Conservation (phyloP, 2,329 filamentous ascomycete species). For the Aspergillus niger region DNA sequence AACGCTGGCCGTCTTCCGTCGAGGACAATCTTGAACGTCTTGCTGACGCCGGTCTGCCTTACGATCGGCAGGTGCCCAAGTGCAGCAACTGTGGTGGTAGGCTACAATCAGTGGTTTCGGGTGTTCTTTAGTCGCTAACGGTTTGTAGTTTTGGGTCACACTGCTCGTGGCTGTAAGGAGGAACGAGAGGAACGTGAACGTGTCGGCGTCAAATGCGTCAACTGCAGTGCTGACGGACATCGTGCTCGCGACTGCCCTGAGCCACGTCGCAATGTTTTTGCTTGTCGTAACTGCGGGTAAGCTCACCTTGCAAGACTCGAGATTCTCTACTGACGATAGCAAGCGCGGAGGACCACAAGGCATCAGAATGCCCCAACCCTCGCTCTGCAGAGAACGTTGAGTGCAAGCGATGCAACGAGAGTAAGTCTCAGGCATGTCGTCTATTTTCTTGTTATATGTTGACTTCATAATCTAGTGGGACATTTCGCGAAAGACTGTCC, state of each 20-base stretch:
- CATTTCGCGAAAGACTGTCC: slow-evolving; percentile 52
- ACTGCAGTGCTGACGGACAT: slow-evolving; percentile 52
- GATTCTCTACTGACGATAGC: slow-evolving; percentile 20
- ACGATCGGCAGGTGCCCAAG: slow-evolving; percentile 53
- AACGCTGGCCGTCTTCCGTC: slow-evolving; percentile 51
- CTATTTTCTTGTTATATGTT: background rate
- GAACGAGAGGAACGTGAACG: slow-evolving; percentile 46
- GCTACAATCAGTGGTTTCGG: background rate
- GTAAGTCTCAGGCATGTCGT: slow-evolving; percentile 23
- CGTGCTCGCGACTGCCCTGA: slow-evolving; percentile 52
- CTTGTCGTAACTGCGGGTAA: slow-evolving; percentile 58
- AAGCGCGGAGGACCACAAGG: slow-evolving; percentile 49
- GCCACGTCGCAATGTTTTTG: slow-evolving; percentile 39
- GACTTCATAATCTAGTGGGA: slow-evolving; percentile 34
- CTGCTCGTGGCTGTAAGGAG: slow-evolving; percentile 49
- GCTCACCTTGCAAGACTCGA: slow-evolving; percentile 8
- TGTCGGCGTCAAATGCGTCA: slow-evolving; percentile 52
- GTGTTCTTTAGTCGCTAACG: background rate
- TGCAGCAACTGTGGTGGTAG: slow-evolving; percentile 54
- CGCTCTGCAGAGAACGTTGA: slow-evolving; percentile 48
- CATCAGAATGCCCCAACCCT: slow-evolving; percentile 51
- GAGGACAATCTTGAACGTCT: slow-evolving; percentile 58
- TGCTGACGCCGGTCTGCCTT: slow-evolving; percentile 52
- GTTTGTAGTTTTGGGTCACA: slow-evolving; percentile 51
- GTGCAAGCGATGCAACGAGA: slow-evolving; percentile 47